Percentiles rank a stretch among this genome's conserved stretches.
Evolutionary conservation across 1,139 yeast species (phyloP).

Genomic region (Saccharomycopsis crataegensis): DNA sequence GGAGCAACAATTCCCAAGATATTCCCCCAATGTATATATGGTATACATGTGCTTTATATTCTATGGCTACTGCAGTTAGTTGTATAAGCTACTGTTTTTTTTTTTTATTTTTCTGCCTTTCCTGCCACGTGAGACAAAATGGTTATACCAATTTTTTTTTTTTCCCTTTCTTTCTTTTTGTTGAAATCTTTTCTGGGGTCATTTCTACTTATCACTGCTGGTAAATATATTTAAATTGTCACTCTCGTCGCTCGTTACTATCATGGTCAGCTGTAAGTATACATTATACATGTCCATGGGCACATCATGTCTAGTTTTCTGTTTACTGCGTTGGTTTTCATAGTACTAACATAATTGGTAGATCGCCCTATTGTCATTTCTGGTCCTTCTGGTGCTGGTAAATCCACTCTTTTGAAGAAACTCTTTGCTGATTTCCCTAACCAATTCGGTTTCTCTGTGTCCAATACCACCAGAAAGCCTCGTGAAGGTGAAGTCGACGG

Average conservation of each 20-base stretch:
- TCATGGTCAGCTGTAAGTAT: background rate
- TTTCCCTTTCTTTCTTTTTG: background rate
- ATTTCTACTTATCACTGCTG: too few relatives aligned
- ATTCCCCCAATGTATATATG: too few relatives aligned
- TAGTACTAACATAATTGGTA: slow-evolving; percentile 16
- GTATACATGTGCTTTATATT: too few relatives aligned
- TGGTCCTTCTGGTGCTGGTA: slow-evolving; percentile 97
- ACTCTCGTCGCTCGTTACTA: background rate
- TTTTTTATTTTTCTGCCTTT: background rate
- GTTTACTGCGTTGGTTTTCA: background rate
- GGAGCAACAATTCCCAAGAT: background rate
- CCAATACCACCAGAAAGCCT: slow-evolving; percentile 87
- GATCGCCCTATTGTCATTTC: slow-evolving; percentile 88
- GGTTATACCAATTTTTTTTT: background rate
- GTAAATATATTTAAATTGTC: background rate
- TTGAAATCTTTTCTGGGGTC: too few relatives aligned
- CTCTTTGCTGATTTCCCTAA: slow-evolving; percentile 86
- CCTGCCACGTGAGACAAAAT: background rate
- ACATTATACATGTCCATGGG: background rate
- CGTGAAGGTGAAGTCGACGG: slow-evolving; percentile 89
- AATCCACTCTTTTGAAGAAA: slow-evolving; percentile 85
- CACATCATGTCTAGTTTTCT: background rate
- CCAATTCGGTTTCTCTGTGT: slow-evolving; percentile 86
- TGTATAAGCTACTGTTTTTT: too few relatives aligned
- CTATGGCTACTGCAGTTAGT: too few relatives aligned